Evolutionary conservation across 2,329 filamentous ascomycete genomes (phyloP).

Genomic region (Fusarium mundagurra): DNA sequence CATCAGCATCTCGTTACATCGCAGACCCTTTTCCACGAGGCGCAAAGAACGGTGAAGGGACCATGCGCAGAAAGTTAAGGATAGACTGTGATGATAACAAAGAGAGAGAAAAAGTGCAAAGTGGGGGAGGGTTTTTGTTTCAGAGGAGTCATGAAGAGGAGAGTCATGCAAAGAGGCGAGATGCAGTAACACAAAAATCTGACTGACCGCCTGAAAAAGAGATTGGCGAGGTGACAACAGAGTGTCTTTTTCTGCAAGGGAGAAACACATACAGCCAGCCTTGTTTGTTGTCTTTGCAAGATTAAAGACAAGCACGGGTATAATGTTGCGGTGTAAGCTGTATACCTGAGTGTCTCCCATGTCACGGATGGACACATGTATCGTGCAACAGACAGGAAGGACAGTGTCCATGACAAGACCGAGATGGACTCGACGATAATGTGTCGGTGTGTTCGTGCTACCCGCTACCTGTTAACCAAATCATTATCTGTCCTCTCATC

Average conservation of each 20-base stretch:
- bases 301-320: background rate
- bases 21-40: conserved; percentile 14
- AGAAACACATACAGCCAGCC: background rate
- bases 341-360: background rate
- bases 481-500: background rate
- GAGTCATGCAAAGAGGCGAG: conserved; percentile 32
- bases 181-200: conserved; percentile 29
- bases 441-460: conserved; percentile 32
- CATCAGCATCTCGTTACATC: conserved; percentile 23
- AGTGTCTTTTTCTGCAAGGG: conserved; percentile 21
- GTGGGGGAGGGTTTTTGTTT: conserved; percentile 15
- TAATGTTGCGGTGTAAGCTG: conserved; percentile 8
- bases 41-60: conserved; percentile 35
- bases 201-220: conserved; percentile 27
- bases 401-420: conserved; percentile 3
- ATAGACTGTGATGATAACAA: background rate
- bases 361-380: conserved; percentile 5
- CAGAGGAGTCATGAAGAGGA: conserved; percentile 28
- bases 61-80: background rate
- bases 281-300: background rate
- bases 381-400: background rate
- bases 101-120: background rate
- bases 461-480: conserved; percentile 35
- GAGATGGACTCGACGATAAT: conserved; percentile 13
- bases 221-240: background rate